phyloP scores from a whole-genome alignment of 1,284 basidiomycete species.

The Exobasidium cylindrosporum region DNA sequence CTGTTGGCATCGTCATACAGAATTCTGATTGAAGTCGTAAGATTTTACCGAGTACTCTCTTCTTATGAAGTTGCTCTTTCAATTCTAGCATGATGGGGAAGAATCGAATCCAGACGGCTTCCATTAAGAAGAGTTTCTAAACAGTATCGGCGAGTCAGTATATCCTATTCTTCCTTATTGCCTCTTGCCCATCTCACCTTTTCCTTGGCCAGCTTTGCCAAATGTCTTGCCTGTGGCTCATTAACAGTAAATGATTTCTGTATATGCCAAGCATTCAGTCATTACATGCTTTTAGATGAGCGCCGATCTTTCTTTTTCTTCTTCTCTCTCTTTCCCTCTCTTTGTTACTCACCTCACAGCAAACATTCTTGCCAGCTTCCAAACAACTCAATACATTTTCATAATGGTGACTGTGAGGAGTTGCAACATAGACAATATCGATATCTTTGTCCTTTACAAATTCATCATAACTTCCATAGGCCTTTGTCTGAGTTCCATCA shows the following conservation, averaged over 20 bases:
- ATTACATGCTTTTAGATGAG: too few species aligned
- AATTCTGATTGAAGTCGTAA: slow-evolving; percentile 32
- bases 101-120: slow-evolving; percentile 45
- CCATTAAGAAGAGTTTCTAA: slow-evolving; percentile 40
- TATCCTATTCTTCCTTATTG: background rate
- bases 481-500: slow-evolving; percentile 60
- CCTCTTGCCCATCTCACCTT: slow-evolving; percentile 16
- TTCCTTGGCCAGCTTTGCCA: slow-evolving; percentile 68
- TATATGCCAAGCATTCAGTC: slow-evolving; percentile 24
- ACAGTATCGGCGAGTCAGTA: background rate
- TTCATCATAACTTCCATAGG: slow-evolving; percentile 73
- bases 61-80: slow-evolving; percentile 29
- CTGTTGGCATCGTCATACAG: slow-evolving; percentile 25
- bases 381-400: slow-evolving; percentile 73
- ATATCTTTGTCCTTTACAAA: slow-evolving; percentile 70
- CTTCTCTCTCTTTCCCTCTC: slow-evolving; percentile 8
- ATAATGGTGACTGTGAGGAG: slow-evolving; percentile 83
- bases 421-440: slow-evolving; percentile 62
- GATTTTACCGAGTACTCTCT: slow-evolving; percentile 32
- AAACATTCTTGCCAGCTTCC: slow-evolving; percentile 76
- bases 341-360: slow-evolving; percentile 24
- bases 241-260: slow-evolving; percentile 59
- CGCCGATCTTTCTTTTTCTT: background rate
- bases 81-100: slow-evolving; percentile 38
- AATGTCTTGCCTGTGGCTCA: slow-evolving; percentile 60